A percentile compares a stretch with the other conserved stretches of the same genome.
Conservation (phyloP, 2,329 filamentous ascomycete species). For the Stemphylium vesicarium region DNA sequence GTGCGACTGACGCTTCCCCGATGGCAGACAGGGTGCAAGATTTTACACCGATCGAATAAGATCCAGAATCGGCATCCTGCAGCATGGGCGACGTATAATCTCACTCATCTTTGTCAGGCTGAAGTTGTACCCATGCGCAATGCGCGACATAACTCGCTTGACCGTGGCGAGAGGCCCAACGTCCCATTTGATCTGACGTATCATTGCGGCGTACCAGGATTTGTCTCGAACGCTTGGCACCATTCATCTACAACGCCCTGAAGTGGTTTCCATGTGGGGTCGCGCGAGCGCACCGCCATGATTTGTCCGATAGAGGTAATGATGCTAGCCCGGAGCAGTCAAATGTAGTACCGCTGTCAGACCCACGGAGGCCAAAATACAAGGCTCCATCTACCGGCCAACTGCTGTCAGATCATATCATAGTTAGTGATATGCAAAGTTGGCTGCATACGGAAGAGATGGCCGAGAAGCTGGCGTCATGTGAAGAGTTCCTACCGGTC, state of each 20-base stretch:
- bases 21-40: conserved; percentile 1
- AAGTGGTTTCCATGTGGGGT: not conserved
- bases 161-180: conserved; percentile 1
- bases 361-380: not conserved
- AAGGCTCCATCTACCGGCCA: conserved; percentile 4
- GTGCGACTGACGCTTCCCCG: not conserved
- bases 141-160: conserved; percentile 14
- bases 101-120: conserved; percentile 7
- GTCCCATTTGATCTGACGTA: not conserved
- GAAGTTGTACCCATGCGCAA: conserved; percentile 5
- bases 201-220: not conserved
- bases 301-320: not conserved
- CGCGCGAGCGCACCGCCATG: not conserved
- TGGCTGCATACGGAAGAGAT: conserved; percentile 23
- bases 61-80: conserved; percentile 4
- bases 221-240: not conserved
- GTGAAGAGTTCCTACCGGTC: conserved; percentile 14
- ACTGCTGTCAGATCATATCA: not conserved
- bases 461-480: conserved; percentile 15
- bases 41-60: conserved; percentile 1
- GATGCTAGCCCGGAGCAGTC: not conserved
- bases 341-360: not conserved
- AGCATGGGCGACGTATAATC: conserved; percentile 2
- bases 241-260: not conserved
- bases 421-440: conserved; percentile 18